Base-by-base conservation (phyloP, 1,284 basidiomycete genomes). In the Tilletia setariae region DNA sequence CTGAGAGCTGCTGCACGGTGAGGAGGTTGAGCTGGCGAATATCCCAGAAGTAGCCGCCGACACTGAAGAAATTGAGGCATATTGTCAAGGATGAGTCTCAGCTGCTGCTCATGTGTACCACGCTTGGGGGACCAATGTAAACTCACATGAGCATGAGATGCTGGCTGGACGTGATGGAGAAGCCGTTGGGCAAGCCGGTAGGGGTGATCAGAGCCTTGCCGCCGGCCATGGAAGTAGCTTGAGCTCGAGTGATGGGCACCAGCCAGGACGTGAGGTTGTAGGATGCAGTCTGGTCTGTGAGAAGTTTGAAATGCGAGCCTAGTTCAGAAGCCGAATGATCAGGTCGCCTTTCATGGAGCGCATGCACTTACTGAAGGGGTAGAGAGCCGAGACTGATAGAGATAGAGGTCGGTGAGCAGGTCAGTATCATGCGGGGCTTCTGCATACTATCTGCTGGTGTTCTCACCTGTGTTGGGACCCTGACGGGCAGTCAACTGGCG, bases 141-240 rank as follows among this genome's bases (percentile, higher is more conserved):
- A 40, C 56, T 32, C n/a, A 61, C 56, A 61, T 30, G 56, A 61
- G 56, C 56, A 61, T 61, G 25, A 61, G 30, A 9, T 61, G 56
- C 56, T 61, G 28, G 28, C 28, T n/a, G 1, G 25, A 32, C 1
- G 3, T 40, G 32, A 61, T 32, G 28, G 28, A 16, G 6, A 61
- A 61, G 32, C 56, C 30, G 30, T 7, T 4, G 16, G 56, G 56
- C 2, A 61, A 30, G 13, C 56, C 30, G 16, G 56, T 61, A 1
- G 56, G 56, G 6, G 2, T 25, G 19, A 61, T 30, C 1, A 61
- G 30, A 35, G 56, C 0, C 7, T 61, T 61, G 30, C 56, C 56
- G n/a, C 56, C 56, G 28, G 56, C 56, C 56, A 61, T 61, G 16
- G 56, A 61, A 0, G 32, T 7, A 40, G 56, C 56, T 21, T 61